phyloP scores from a whole-genome alignment of 495 filamentous ascomycete species.

The Xanthoparmelia taractica region DNA sequence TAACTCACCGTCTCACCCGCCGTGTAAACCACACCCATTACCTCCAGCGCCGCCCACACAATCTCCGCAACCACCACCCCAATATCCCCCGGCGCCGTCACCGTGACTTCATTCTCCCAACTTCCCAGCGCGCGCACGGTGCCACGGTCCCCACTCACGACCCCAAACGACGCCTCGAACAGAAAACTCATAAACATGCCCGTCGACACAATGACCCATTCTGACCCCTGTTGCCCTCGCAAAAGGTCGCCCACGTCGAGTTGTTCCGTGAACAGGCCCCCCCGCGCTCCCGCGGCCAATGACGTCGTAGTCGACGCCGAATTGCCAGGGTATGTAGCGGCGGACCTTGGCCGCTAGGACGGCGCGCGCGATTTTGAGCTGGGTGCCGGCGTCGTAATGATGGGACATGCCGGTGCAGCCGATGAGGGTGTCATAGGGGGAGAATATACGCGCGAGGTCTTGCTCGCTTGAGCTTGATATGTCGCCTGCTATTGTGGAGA shows the following conservation, averaged over 20 bases:
- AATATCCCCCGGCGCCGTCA: constrained; percentile 53
- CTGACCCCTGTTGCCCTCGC: constrained; percentile 37
- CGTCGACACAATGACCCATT: constrained; percentile 53
- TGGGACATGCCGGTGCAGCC: constrained; percentile 48
- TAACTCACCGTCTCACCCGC: too few relatives aligned
- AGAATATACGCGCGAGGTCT: constrained; percentile 41
- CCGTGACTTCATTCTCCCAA: constrained; percentile 49
- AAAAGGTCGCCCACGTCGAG: constrained; percentile 47
- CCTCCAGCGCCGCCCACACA: too few relatives aligned
- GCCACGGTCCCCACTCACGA: constrained; percentile 35
- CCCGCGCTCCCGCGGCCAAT: constrained; percentile 48
- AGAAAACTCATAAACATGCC: constrained; percentile 61
- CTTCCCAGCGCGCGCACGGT: constrained; percentile 46
- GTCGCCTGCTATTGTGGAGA: constrained; percentile 42
- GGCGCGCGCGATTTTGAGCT: constrained; percentile 44
- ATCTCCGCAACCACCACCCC: constrained; percentile 49
- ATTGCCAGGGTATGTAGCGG: constrained; percentile 58
- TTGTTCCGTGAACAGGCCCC: constrained; percentile 57
- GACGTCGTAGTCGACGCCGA: constrained; percentile 56
- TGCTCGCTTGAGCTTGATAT: constrained; percentile 33
- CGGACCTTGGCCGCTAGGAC: constrained; percentile 39
- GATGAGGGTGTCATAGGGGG: constrained; percentile 44
- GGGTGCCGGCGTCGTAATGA: constrained; percentile 42
- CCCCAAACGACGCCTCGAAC: constrained; percentile 49
- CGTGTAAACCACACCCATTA: too few relatives aligned